Evolutionary conservation across 257 asterid genomes (phyloP).

Genomic region (Solanum ahanhuiri): DNA sequence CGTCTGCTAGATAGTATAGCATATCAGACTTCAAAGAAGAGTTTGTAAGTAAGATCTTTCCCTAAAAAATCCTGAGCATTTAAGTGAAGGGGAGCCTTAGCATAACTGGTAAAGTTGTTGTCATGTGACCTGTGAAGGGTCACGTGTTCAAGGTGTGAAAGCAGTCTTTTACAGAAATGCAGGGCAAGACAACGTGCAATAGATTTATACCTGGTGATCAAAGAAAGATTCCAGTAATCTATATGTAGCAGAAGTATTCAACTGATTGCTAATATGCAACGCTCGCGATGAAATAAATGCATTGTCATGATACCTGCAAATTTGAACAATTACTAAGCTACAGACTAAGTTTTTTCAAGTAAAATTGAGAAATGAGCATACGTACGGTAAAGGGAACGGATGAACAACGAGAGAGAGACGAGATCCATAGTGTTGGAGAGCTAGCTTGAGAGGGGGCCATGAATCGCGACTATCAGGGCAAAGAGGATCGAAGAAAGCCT

Average conservation of each 20-base stretch:
- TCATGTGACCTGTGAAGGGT: background rate
- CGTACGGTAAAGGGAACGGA: slow-evolving; percentile 59
- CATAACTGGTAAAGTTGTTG: background rate
- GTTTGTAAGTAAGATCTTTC: background rate
- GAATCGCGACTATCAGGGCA: slow-evolving; percentile 89
- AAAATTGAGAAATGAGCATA: background rate
- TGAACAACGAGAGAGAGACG: slow-evolving; percentile 35
- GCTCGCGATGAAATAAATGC: slow-evolving; percentile 66
- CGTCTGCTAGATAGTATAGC: background rate
- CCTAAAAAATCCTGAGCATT: too few relatives aligned
- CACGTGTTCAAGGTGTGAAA: background rate
- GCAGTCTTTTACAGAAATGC: background rate
- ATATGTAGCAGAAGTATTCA: slow-evolving; percentile 47
- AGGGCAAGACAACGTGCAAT: background rate
- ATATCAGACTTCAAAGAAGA: background rate
- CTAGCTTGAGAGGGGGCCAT: slow-evolving; percentile 71
- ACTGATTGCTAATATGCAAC: slow-evolving; percentile 44
- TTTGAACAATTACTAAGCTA: too few relatives aligned
- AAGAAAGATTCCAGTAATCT: slow-evolving; percentile 59
- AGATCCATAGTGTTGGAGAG: slow-evolving; percentile 37
- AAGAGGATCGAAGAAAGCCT: slow-evolving; percentile 87
- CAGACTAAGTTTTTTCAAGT: background rate
- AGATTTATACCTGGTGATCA: slow-evolving; percentile 37
- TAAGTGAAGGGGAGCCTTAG: too few relatives aligned
- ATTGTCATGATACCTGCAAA: slow-evolving; percentile 77